Evolutionary conservation across 306 rosid genomes (phyloP).

Genomic region (Prunus kanzakura): DNA sequence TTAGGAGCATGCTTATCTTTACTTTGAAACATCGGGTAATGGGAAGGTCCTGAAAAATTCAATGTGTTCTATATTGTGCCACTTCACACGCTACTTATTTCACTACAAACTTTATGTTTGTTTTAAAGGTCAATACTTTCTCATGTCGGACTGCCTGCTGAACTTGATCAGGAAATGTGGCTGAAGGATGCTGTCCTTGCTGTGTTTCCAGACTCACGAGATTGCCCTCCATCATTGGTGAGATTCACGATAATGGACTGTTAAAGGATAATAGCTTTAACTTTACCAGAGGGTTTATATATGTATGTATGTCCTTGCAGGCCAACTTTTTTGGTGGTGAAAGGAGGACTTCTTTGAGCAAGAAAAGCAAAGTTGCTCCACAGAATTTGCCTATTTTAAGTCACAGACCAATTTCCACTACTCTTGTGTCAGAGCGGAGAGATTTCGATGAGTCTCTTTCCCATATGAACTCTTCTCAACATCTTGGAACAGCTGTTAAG

Average conservation of each 20-base stretch:
- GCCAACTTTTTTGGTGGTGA: conserved; percentile 65
- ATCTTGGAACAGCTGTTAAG: conserved; percentile 72
- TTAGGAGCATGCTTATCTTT: conserved; percentile 20
- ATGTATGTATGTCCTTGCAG: conserved; percentile 52
- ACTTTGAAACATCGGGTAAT: not conserved
- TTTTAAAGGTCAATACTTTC: conserved; percentile 37
- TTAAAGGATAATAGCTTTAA: conserved; percentile 15
- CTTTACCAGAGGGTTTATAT: conserved; percentile 23
- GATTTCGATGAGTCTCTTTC: conserved; percentile 60
- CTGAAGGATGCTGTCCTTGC: conserved; percentile 78
- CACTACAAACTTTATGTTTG: conserved; percentile 24
- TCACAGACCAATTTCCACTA: conserved; percentile 63
- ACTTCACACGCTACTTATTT: conserved; percentile 15
- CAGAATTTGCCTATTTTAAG: conserved; percentile 44
- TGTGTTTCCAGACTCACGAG: conserved; percentile 70
- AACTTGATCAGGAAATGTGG: conserved; percentile 85
- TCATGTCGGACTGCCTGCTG: conserved; percentile 50
- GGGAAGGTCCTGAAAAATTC: not conserved
- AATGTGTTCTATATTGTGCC: conserved; percentile 16
- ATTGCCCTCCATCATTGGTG: conserved; percentile 78
- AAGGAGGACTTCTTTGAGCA: conserved; percentile 54
- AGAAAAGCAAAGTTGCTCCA: conserved; percentile 46
- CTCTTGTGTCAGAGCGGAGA: conserved; percentile 54
- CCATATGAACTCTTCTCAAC: conserved; percentile 54
- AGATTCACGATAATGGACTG: conserved; percentile 40